A percentile compares a stretch with the other conserved stretches of the same genome.
These are phyloP conservation scores for Jimgerdemannia flammicorona DNA, from an alignment of 192 early-diverging fungal genomes.

Conservation along the genomic window DNA sequence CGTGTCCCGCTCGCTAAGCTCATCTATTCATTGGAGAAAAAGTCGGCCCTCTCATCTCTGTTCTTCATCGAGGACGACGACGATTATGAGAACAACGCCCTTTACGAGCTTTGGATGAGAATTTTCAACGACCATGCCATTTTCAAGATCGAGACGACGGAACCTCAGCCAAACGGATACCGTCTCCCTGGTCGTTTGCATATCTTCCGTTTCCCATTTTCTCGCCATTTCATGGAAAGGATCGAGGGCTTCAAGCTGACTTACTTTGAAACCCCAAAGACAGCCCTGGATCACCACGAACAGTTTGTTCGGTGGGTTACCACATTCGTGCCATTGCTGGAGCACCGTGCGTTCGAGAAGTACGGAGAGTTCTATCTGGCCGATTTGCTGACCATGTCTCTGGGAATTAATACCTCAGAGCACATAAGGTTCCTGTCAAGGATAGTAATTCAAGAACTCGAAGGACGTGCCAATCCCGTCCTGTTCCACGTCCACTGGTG, in stretches of 20 bases:
- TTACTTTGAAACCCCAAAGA: constrained; percentile 9
- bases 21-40: constrained; percentile 10
- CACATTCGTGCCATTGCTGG: background rate
- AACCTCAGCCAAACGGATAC: constrained; percentile 14
- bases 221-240: constrained; percentile 13
- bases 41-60: constrained; percentile 2
- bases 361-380: constrained; percentile 12
- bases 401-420: no score
- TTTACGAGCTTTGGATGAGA: constrained; percentile 10
- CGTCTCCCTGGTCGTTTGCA: constrained; percentile 2
- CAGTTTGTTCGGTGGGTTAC: constrained; percentile 2
- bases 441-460: constrained; percentile 4
- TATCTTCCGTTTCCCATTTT: constrained; percentile 19
- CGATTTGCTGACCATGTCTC: constrained; percentile 12
- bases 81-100: background rate
- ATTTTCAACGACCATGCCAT: constrained; percentile 13
- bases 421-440: background rate
- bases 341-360: background rate
- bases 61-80: constrained; percentile 1
- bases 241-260: constrained; percentile 17
- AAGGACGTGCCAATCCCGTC: constrained; percentile 11
- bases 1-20: constrained; percentile 15
- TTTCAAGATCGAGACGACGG: constrained; percentile 7
- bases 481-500: constrained; percentile 14
- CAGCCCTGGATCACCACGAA: no score